Conservation (phyloP, 129 eudicot genomes). For the Kitagawia praeruptora region DNA sequence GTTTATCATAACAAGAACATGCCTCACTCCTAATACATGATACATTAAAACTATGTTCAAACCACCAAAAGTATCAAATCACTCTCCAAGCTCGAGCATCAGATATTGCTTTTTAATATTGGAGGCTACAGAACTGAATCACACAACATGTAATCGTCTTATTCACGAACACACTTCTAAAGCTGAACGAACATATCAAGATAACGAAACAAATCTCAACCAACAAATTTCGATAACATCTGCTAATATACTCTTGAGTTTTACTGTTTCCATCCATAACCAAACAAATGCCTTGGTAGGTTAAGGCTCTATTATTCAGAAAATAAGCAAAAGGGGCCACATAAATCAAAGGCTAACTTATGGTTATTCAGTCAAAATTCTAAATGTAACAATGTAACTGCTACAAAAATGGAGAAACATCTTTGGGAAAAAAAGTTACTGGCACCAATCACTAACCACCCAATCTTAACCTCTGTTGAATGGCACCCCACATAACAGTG, state of each 20-base stretch:
- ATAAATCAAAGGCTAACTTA: slow-evolving; percentile 11
- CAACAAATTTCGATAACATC: not conserved
- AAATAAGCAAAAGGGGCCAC: not conserved
- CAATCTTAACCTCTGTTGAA: not conserved
- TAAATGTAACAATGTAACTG: slow-evolving; percentile 14
- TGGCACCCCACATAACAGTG: slow-evolving; percentile 2
- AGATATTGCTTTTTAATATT: not conserved
- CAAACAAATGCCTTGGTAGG: not conserved
- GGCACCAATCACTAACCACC: slow-evolving; percentile 1
- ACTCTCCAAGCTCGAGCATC: not conserved
- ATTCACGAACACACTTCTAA: not conserved
- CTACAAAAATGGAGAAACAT: slow-evolving; percentile 13
- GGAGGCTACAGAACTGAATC: not conserved
- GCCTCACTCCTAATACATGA: not conserved
- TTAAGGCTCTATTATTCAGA: slow-evolving; percentile 7
- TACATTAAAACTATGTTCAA: not conserved
- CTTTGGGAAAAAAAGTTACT: slow-evolving; percentile 3
- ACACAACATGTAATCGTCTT: not conserved
- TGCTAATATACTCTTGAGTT: not conserved
- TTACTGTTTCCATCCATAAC: slow-evolving; percentile 12
- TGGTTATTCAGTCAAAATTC: not conserved
- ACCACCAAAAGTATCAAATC: not conserved
- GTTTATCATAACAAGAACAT: not conserved
- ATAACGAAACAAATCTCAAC: not conserved
- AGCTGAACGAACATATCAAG: slow-evolving; percentile 5